These are phyloP conservation scores for Rhypophila decipiens DNA, from an alignment of 495 filamentous ascomycete genomes.

Conservation along the genomic window DNA sequence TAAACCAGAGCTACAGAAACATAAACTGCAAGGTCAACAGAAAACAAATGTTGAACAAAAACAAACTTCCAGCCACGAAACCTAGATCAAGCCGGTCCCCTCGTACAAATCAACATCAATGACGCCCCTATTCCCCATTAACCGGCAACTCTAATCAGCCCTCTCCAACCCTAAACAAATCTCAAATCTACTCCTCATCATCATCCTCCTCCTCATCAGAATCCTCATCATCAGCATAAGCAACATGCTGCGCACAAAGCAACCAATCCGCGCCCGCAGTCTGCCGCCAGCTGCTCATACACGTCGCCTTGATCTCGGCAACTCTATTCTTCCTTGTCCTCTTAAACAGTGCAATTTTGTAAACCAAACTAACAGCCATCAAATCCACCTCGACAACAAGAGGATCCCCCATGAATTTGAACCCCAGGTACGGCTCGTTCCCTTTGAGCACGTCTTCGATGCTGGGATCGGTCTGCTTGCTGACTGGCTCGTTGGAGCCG, in stretches of 20 bases:
- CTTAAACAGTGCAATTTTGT: constrained; percentile 24
- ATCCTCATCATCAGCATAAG: constrained; percentile 23
- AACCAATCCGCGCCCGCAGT: constrained; percentile 33
- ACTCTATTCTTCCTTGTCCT: constrained; percentile 11
- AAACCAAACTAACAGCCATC: constrained; percentile 27
- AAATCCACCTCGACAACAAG: constrained; percentile 29
- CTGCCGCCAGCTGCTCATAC: constrained; percentile 24
- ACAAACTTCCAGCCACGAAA: no score
- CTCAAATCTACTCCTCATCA: neutral
- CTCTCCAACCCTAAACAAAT: neutral
- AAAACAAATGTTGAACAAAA: no score
- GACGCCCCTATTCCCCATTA: no score
- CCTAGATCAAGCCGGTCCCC: no score
- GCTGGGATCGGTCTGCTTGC: constrained; percentile 17
- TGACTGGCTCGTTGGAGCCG: constrained; percentile 13
- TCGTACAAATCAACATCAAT: no score
- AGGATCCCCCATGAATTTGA: constrained; percentile 21
- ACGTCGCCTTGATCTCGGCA: constrained; percentile 21
- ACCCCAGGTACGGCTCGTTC: constrained; percentile 17
- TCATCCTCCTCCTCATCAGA: constrained; percentile 5
- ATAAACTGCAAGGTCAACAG: no score
- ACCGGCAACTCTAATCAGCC: neutral
- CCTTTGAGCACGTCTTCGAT: constrained; percentile 17
- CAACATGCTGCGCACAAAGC: constrained; percentile 22
- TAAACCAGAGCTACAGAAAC: no score